Conservation (phyloP, 2,329 filamentous ascomycete genomes). For the Cercospora berteroae region DNA sequence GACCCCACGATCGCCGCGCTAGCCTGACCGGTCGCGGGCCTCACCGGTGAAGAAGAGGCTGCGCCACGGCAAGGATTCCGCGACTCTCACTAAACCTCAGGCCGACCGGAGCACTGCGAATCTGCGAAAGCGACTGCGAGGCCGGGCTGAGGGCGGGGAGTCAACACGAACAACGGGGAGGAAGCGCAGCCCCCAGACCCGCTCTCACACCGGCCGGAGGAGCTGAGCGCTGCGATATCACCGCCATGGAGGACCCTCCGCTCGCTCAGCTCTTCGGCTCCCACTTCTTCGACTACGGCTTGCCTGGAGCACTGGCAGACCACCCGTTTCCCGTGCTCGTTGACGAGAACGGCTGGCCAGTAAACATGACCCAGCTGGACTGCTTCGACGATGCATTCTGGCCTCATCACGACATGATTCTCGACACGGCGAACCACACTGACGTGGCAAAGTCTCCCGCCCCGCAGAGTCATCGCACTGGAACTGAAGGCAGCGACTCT, state of each 20-base stretch:
- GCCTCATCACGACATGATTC: neutral
- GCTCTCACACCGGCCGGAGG: slow-evolving; percentile 7
- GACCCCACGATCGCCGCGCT: neutral
- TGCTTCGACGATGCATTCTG: neutral
- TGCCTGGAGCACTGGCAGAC: slow-evolving; percentile 2
- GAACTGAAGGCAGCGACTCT: slow-evolving; percentile 20
- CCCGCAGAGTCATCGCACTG: slow-evolving; percentile 14
- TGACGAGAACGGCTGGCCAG: neutral
- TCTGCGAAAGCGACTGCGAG: neutral
- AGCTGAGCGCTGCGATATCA: neutral
- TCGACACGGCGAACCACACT: neutral
- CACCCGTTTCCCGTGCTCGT: neutral
- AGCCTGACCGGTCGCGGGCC: neutral
- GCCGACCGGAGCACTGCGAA: neutral
- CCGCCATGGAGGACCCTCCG: slow-evolving; percentile 7
- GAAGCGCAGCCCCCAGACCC: neutral
- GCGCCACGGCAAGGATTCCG: slow-evolving; percentile 5
- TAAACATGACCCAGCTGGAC: slow-evolving; percentile 7
- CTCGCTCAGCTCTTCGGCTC: neutral
- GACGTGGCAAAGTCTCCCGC: slow-evolving; percentile 19
- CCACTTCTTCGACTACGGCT: slow-evolving; percentile 13
- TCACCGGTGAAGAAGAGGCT: slow-evolving; percentile 1
- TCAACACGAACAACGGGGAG: neutral
- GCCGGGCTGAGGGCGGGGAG: neutral
- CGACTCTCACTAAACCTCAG: slow-evolving; percentile 1